Conservation (phyloP, 2,329 filamentous ascomycete genomes). For the Cercospora sp. region DNA sequence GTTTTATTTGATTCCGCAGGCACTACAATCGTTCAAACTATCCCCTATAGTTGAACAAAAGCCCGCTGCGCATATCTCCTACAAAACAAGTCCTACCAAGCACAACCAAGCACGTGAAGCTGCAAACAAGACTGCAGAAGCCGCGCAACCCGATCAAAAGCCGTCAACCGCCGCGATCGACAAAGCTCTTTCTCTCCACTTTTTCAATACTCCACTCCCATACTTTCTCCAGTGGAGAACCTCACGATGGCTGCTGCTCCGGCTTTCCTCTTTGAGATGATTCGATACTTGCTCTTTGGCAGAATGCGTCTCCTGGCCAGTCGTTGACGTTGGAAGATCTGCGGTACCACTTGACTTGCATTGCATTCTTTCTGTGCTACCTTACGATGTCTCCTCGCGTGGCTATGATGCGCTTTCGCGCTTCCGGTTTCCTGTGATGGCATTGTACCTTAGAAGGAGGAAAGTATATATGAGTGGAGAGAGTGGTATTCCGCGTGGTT, state of each 20-base stretch:
- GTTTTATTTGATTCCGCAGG: background rate
- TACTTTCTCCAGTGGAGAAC: background rate
- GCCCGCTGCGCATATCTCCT: too few relatives aligned
- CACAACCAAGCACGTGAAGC: background rate
- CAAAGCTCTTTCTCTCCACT: background rate
- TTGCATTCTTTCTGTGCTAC: background rate
- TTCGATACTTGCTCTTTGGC: background rate
- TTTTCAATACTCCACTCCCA: background rate
- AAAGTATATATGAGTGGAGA: background rate
- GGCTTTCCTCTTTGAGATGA: background rate
- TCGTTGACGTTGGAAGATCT: background rate
- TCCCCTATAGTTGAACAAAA: background rate
- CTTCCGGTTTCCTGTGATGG: too few relatives aligned
- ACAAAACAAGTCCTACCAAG: background rate
- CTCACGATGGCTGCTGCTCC: background rate
- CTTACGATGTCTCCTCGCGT: background rate
- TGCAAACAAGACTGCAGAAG: background rate
- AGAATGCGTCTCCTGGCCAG: background rate
- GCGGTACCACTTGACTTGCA: background rate
- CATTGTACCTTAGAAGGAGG: background rate
- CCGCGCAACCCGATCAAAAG: slow-evolving; percentile 2
- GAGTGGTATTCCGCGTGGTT: background rate
- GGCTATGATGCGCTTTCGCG: background rate
- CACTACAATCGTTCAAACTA: background rate
- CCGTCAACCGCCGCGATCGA: slow-evolving; percentile 3